Percentiles rank a stretch among this genome's conserved stretches.
These are phyloP conservation scores for Cucumis variabilis DNA, from an alignment of 331 rosid species.

Conservation along the genomic window DNA sequence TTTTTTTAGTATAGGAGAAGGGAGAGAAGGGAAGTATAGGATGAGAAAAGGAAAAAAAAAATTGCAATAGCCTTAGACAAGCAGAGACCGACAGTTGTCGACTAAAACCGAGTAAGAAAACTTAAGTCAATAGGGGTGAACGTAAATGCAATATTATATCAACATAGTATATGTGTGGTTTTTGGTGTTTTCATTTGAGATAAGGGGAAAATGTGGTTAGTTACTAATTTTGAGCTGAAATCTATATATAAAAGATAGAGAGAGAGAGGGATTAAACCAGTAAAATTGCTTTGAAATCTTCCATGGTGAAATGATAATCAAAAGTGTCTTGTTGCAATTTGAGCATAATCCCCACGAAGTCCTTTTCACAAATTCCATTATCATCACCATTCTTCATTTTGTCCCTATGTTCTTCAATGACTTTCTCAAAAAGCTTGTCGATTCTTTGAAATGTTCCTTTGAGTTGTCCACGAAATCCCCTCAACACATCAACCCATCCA, in stretches of 20 bases:
- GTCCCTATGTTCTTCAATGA: slow-evolving; percentile 39
- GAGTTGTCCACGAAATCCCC: not conserved
- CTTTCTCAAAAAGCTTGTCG: not conserved
- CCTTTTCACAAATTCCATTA: slow-evolving; percentile 20
- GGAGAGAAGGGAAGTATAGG: no score
- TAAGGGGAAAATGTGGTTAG: no score
- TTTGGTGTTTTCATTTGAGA: no score
- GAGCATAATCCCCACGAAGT: slow-evolving; percentile 49
- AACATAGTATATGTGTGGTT: no score
- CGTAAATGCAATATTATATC: no score
- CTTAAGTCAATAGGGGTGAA: no score
- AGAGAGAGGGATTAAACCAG: slow-evolving; percentile 14
- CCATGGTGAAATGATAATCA: slow-evolving; percentile 31
- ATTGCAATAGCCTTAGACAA: no score
- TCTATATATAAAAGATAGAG: not conserved
- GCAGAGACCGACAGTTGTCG: no score
- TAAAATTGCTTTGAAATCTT: slow-evolving; percentile 49
- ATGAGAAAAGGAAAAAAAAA: no score
- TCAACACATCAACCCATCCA: slow-evolving; percentile 53
- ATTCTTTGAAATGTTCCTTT: slow-evolving; percentile 34
- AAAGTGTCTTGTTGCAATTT: slow-evolving; percentile 30
- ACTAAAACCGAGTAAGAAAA: no score
- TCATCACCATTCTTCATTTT: not conserved
- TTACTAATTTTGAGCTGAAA: no score
- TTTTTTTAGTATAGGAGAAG: no score